Base-by-base conservation (phyloP, 352 stramenopile species). In the Phytophthora boehmeriae region DNA sequence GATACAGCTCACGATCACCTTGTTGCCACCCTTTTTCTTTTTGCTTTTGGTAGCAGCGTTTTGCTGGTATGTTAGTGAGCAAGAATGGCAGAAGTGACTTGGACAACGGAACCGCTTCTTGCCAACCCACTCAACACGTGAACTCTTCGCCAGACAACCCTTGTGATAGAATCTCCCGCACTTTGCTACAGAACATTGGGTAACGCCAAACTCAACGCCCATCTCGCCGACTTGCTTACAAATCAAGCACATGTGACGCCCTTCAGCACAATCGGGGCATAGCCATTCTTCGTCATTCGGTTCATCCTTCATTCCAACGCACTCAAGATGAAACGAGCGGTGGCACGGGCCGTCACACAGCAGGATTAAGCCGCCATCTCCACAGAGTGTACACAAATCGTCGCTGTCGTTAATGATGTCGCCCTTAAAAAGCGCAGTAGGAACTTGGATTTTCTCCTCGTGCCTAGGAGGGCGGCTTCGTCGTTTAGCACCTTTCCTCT, bases 121-220 rank as follows among this genome's bases (percentile, higher is more conserved):
- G 9, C 85, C 89, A 36, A 95, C 80, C 86, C 88, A 96, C 47
- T 97, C 83, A 8, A 95, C 89, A 4, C 86, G 81, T 17, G 76
- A 55, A 36, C 88, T 76, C 39, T 89, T 85, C 2, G 76, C 70
- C n/a, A 97, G 59, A 48, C 90, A 97, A 6, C 82, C 81, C 54
- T 93, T 90, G 73, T 98, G 92, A 75, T 98, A 97, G 59, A 97
- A 98, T n/a, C 92, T 78, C 16, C 92, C 92, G 54, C 92, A 98
- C 62, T 95, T 97, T 19, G 86, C 86, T 57, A 97, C 88, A 14
- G 90, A 93, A 56, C 92, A 98, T 66, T 96, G 89, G 1, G 88
- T 91, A 8, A 98, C 92, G 32, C 92, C 90, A 67, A 92, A 95
- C 63, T 97, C 86, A 1, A 78, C 81, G 25, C 86, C 87, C 86